A percentile compares a stretch with the other conserved stretches of the same genome.
Conservation (phyloP, 805 yeast species). For the Candida ficus region DNA sequence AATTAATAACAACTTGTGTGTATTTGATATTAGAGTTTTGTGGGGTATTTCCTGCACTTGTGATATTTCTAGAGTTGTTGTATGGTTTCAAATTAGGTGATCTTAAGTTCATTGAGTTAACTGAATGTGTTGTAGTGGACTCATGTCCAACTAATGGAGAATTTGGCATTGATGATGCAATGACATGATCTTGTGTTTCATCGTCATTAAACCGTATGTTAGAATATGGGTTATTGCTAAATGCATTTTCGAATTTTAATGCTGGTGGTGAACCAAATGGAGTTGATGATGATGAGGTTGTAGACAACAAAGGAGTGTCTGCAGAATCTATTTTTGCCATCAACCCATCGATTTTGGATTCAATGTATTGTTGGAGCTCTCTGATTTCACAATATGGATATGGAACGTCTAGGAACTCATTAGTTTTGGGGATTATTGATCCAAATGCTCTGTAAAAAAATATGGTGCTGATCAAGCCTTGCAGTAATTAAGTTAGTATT, state of each 20-base stretch:
- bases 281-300: conserved; percentile 13
- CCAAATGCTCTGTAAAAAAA: conserved; percentile 70
- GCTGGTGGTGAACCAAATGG: conserved; percentile 22
- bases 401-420: conserved; percentile 53
- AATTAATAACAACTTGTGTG: conserved; percentile 34
- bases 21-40: conserved; percentile 15
- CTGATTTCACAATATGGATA: conserved; percentile 48
- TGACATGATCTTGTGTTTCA: conserved; percentile 1
- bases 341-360: conserved; percentile 30
- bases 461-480: conserved; percentile 50
- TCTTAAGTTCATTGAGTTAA: conserved; percentile 1
- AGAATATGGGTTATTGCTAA: conserved; percentile 14
- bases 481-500: not conserved
- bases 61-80: conserved; percentile 2
- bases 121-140: not conserved
- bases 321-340: conserved; percentile 22
- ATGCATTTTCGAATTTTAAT: conserved; percentile 1
- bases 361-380: conserved; percentile 41
- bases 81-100: conserved; percentile 8
- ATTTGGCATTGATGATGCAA: conserved; percentile 6
- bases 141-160: conserved; percentile 6
- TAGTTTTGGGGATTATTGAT: conserved; percentile 47
- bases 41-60: conserved; percentile 8
- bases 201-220: conserved; percentile 17
- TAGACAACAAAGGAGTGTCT: conserved; percentile 13